These are phyloP conservation scores for Akanthomyces muscarius DNA, from an alignment of 2,329 filamentous ascomycete genomes.

Conservation along the genomic window DNA sequence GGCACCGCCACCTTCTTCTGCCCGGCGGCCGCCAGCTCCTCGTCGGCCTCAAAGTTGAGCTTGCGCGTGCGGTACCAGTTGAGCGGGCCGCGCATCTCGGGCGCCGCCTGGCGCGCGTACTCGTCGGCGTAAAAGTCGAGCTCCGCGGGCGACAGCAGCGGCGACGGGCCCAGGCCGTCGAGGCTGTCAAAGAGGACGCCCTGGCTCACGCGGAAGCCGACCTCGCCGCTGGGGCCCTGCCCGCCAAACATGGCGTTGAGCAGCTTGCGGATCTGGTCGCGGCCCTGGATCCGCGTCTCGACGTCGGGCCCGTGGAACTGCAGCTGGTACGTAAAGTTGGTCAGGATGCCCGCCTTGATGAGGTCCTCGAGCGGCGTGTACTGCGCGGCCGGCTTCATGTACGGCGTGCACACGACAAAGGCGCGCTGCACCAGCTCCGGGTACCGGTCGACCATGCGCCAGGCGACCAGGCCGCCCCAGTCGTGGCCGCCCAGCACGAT, in stretches of 20 bases:
- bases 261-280: constrained; percentile 64
- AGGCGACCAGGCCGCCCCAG: constrained; percentile 80
- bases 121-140: constrained; percentile 72
- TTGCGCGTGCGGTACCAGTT: constrained; percentile 82
- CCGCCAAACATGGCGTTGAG: constrained; percentile 70
- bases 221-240: constrained; percentile 49
- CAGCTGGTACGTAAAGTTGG: constrained; percentile 79
- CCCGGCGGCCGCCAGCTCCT: constrained; percentile 51
- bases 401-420: constrained; percentile 80
- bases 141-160: constrained; percentile 63
- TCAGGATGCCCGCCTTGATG: constrained; percentile 49
- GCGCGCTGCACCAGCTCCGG: constrained; percentile 69
- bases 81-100: constrained; percentile 70
- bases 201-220: constrained; percentile 52
- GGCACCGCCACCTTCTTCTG: constrained; percentile 51
- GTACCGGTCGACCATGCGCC: constrained; percentile 69
- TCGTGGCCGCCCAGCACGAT: constrained; percentile 90
- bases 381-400: constrained; percentile 47
- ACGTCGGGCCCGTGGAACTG: constrained; percentile 69
- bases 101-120: constrained; percentile 54
- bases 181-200: constrained; percentile 65
- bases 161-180: constrained; percentile 50
- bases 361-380: constrained; percentile 58
- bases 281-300: constrained; percentile 53
- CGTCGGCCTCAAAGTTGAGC: constrained; percentile 64